Base-by-base conservation (phyloP, 371 early-diverging fungal genomes). In the Lichtheimia corymbifera region DNA sequence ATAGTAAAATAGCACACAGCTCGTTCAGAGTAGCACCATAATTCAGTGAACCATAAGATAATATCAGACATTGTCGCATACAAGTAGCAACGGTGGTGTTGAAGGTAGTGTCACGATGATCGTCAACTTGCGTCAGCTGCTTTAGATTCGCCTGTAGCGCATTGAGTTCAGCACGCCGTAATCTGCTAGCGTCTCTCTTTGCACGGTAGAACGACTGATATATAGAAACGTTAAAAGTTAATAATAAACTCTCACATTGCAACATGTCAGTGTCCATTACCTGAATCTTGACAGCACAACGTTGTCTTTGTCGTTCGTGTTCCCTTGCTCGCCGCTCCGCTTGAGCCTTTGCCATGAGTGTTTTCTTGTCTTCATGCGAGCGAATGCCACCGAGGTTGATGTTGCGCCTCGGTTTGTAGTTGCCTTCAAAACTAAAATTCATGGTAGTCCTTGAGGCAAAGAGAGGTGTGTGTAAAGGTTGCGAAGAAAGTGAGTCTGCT, bases 371-470 rank as follows among this genome's bases (percentile, higher is more conserved):
- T 44, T 86, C 79, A 15, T 84, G 78, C 35, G 74, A 70, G 24
- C 76, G 82, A 18, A 77, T 77, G 1, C 94, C 93, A 30, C 94
- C 94, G 59, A 96, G 85, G 63, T 88, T 92, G 58, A 96, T 94
- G 53, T 83, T 81, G 15, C 90, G 80, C 56, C 80, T 83, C 42
- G 82, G 67, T 67, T 83, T 89, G 63, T 79, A 87, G 62, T 89
- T 88, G 30, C 92, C 92, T 70, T 91, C 91, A 66, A 92, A 92
- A 49, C 65, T 79, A 62, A 83, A 85, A 45, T 76, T 77, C 80
- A 80, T 58, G 35, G 11, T 11, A 1, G 11, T 6, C 11, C 35
- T 35, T 35, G 11, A 35, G 35, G 11, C 35, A 35, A 35, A 35
- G 5, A 35, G 35, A 35, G 35, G 35, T 9, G 35, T 35, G 35